phyloP scores from a whole-genome alignment of 441 rosid species.

The Macaranga tanarius region DNA sequence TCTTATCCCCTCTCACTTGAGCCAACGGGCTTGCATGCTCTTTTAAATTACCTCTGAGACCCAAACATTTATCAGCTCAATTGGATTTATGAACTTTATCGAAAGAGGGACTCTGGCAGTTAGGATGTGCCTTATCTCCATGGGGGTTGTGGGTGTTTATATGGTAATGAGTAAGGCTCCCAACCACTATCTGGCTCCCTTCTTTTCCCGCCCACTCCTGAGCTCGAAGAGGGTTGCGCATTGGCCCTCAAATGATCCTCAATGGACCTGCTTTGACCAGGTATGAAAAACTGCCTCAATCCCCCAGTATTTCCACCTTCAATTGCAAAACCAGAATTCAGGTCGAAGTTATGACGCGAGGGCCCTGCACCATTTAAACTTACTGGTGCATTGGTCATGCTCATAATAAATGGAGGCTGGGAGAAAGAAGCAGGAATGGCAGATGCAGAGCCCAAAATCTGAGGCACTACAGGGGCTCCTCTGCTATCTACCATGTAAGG shows the following conservation, averaged over 20 bases:
- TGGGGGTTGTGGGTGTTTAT: slow-evolving; percentile 61
- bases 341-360: slow-evolving; percentile 61
- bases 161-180: slow-evolving; percentile 49
- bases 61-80: slow-evolving; percentile 28
- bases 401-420: slow-evolving; percentile 68
- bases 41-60: slow-evolving; percentile 28
- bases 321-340: slow-evolving; percentile 59
- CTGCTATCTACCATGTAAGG: slow-evolving; percentile 73
- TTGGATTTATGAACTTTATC: slow-evolving; percentile 24
- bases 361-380: slow-evolving; percentile 52
- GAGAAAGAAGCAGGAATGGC: slow-evolving; percentile 52
- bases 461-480: slow-evolving; percentile 68
- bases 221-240: slow-evolving; percentile 61
- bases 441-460: slow-evolving; percentile 57
- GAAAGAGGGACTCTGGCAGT: slow-evolving; percentile 17
- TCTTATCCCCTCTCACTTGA: slow-evolving; percentile 35
- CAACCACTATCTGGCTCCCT: slow-evolving; percentile 85
- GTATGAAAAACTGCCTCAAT: slow-evolving; percentile 62
- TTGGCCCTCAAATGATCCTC: slow-evolving; percentile 60
- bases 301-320: slow-evolving; percentile 59
- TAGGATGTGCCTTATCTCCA: slow-evolving; percentile 49
- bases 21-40: slow-evolving; percentile 41
- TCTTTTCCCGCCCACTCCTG: slow-evolving; percentile 66
- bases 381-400: slow-evolving; percentile 47
- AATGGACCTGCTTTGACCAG: slow-evolving; percentile 49